phyloP scores from a whole-genome alignment of 78 protist species.

The slime mould (Dictyostelium discoideum) region DNA sequence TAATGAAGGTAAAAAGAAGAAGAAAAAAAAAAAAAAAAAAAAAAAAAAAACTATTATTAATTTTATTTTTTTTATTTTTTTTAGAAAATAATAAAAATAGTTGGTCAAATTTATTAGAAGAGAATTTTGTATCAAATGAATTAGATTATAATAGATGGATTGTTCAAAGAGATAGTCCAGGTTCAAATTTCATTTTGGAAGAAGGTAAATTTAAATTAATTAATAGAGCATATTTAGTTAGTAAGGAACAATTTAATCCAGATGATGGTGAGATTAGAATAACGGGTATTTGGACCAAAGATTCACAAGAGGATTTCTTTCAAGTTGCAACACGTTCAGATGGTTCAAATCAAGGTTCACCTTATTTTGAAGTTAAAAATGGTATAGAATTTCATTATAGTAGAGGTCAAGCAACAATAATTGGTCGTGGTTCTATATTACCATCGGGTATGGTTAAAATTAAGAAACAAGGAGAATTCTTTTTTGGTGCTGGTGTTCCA shows the following conservation, averaged over 20 bases:
- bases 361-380: constrained; percentile 52
- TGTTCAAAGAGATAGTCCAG: constrained; percentile 35
- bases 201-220: constrained; percentile 59
- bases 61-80: background rate
- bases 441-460: constrained; percentile 63
- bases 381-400: constrained; percentile 64
- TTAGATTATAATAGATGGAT: constrained; percentile 49
- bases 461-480: constrained; percentile 56
- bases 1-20: constrained; percentile 72
- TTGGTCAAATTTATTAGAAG: constrained; percentile 65
- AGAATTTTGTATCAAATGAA: constrained; percentile 26
- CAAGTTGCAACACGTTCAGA: constrained; percentile 44
- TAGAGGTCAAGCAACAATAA: constrained; percentile 54
- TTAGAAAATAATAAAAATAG: constrained; percentile 34
- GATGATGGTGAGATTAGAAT: constrained; percentile 69
- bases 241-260: constrained; percentile 57
- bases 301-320: constrained; percentile 46
- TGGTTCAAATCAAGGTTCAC: constrained; percentile 60
- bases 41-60: background rate
- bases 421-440: constrained; percentile 60
- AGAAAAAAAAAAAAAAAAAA: background rate
- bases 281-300: constrained; percentile 58
- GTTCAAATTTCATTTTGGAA: constrained; percentile 23
- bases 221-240: constrained; percentile 33
- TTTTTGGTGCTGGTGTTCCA: constrained; percentile 38